Evolutionary conservation across 2,329 filamentous ascomycete genomes (phyloP), one percentile per base, ranked within the genome.

Genomic region (Lachnellula arida): DNA sequence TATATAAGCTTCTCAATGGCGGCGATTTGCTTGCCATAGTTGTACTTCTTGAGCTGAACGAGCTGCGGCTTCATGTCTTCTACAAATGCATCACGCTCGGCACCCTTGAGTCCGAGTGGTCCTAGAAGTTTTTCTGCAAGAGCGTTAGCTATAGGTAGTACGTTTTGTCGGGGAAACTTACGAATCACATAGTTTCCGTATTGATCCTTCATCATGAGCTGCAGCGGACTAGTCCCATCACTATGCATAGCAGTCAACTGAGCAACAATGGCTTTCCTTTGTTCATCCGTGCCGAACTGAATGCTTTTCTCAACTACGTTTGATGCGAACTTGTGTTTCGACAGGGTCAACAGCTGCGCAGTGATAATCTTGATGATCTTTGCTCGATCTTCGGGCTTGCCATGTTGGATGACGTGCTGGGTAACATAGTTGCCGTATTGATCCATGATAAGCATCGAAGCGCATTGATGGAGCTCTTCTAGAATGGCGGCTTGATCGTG

Each of bases 231-330:
- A 54, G 85, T 83, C 12, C 88, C 88, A 44, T 88, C 82, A 7
- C 81, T 78, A 52, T 82, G 81, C 15, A 78, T 70, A 1, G 78
- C 77, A 2, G 80, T 85, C 25, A 92, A 75, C 56, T 82, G 78
- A 49, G 77, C 75, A 52, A 89, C 81, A 56, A 97, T 91, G 34
- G 80, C 78, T 35, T 78, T 80, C 51, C 88, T 85, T 69, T 96
- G 88, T 50, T 85, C 77, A 19, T 81, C 75, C 0, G 83, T 83
- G 19, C 89, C 90, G 63, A 80, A 82, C 54, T 87, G 78, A 58
- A 97, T 87, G 69, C 91, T 96, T 72, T 91, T 93, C 73, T 99
- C 94, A 0, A 99, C 93, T 2, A 99, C 93, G 65, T 99, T 97
- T 67, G 92, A 97, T 0, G 94, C 93, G 67, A 90, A 95, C 71